Percentiles rank a stretch among this genome's conserved stretches.
These are phyloP conservation scores for Nemania sp. DNA, from an alignment of 2,329 filamentous ascomycete species.

Conservation along the genomic window DNA sequence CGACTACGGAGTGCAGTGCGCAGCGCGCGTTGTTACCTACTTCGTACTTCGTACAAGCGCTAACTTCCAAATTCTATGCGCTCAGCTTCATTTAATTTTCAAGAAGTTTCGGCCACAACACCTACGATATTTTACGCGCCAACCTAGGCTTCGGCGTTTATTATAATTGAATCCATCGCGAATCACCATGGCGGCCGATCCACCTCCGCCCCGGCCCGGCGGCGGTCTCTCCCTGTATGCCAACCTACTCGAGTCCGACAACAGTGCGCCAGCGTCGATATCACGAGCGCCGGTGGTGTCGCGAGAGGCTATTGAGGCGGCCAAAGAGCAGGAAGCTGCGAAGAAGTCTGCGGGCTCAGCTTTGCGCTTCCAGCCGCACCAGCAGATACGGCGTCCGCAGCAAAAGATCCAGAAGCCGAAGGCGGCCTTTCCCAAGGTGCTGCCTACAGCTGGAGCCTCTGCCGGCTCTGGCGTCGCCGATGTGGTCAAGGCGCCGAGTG, in stretches of 20 bases:
- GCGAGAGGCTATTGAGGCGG: slow-evolving; percentile 54
- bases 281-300: slow-evolving; percentile 77
- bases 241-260: slow-evolving; percentile 70
- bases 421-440: slow-evolving; percentile 55
- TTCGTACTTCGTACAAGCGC: too few species aligned
- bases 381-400: slow-evolving; percentile 71
- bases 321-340: slow-evolving; percentile 52
- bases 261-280: slow-evolving; percentile 62
- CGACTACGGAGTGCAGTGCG: too few species aligned
- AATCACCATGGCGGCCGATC: slow-evolving; percentile 34
- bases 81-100: too few species aligned
- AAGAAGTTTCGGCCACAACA: too few species aligned
- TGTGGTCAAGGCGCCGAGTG: slow-evolving; percentile 15
- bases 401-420: slow-evolving; percentile 64
- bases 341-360: slow-evolving; percentile 68
- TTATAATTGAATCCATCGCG: too few species aligned
- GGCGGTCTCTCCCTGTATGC: slow-evolving; percentile 76
- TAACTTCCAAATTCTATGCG: too few species aligned
- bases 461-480: slow-evolving; percentile 30
- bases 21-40: too few species aligned
- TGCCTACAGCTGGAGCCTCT: slow-evolving; percentile 39
- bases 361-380: slow-evolving; percentile 76
- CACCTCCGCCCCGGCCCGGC: slow-evolving; percentile 45
- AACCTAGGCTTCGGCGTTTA: too few species aligned
- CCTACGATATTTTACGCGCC: too few species aligned